Conservation (phyloP, 176 grass and related monocot species). For the Musa acuminata region DNA sequence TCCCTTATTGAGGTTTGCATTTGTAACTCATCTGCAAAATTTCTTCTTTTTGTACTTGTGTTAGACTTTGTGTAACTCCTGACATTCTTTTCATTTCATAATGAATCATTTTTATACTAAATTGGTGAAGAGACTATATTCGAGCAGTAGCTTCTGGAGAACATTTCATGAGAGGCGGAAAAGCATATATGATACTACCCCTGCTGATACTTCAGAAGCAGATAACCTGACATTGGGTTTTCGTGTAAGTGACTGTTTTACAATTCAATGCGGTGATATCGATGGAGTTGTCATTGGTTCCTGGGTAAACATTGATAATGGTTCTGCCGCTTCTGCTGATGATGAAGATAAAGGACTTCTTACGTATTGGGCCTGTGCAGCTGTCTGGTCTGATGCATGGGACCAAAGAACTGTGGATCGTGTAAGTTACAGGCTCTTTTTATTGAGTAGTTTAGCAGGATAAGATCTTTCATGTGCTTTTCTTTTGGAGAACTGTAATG, state of each 20-base stretch:
- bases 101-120: conserved; percentile 28
- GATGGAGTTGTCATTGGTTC: conserved; percentile 73
- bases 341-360: conserved; percentile 33
- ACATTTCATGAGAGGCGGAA: conserved; percentile 58
- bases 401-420: conserved; percentile 75
- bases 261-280: conserved; percentile 77
- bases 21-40: neutral
- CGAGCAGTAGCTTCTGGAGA: conserved; percentile 75
- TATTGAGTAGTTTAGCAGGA: conserved; percentile 13
- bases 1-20: conserved; percentile 77
- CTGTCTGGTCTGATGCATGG: conserved; percentile 87
- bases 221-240: conserved; percentile 46
- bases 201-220: conserved; percentile 42
- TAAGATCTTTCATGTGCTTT: neutral
- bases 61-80: neutral
- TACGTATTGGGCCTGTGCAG: conserved; percentile 84
- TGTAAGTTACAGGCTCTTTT: conserved; percentile 46
- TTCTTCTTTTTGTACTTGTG: neutral
- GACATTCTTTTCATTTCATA: conserved; percentile 11
- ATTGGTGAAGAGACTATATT: conserved; percentile 65
- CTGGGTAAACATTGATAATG: conserved; percentile 55
- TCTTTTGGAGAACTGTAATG: neutral
- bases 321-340: conserved; percentile 30
- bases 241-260: conserved; percentile 21
- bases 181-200: conserved; percentile 30